Evolutionary conservation across 1,284 basidiomycete species (phyloP).

Genomic region (Pseudozyma pruni): DNA sequence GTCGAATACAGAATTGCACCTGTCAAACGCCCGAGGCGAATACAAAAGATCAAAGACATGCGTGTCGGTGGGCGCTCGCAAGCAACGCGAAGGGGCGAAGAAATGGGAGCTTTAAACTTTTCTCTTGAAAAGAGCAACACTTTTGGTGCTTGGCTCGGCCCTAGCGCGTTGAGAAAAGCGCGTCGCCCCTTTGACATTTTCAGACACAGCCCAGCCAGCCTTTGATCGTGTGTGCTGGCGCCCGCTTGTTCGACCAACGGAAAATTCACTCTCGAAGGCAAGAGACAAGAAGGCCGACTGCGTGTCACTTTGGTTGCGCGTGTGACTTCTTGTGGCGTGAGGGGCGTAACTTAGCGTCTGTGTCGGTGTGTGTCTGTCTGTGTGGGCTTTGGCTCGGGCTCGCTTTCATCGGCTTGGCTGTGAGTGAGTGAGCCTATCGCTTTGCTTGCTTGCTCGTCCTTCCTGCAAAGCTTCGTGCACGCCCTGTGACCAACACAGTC

Average conservation of each 20-base stretch:
- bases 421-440: no score
- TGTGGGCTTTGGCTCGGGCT: no score
- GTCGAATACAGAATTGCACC: neutral
- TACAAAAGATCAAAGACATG: slow-evolving; percentile 9
- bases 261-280: neutral
- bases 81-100: neutral
- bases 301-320: no score
- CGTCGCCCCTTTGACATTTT: slow-evolving; percentile 3
- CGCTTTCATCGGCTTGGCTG: neutral
- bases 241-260: neutral
- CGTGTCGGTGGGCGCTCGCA: slow-evolving; percentile 4
- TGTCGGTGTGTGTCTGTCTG: no score
- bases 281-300: neutral
- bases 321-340: no score
- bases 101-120: slow-evolving; percentile 1
- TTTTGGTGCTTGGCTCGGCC: neutral
- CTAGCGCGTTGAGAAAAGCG: slow-evolving; percentile 1
- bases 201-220: neutral
- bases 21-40: neutral
- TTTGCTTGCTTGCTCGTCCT: no score
- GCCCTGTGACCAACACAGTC: no score
- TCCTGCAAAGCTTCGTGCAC: no score
- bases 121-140: slow-evolving; percentile 3
- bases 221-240: neutral
- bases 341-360: no score